Percentiles rank a stretch among this genome's conserved stretches.
Conservation (phyloP, 2,329 filamentous ascomycete species). For the Aspergillus brunneoviolaceus region DNA sequence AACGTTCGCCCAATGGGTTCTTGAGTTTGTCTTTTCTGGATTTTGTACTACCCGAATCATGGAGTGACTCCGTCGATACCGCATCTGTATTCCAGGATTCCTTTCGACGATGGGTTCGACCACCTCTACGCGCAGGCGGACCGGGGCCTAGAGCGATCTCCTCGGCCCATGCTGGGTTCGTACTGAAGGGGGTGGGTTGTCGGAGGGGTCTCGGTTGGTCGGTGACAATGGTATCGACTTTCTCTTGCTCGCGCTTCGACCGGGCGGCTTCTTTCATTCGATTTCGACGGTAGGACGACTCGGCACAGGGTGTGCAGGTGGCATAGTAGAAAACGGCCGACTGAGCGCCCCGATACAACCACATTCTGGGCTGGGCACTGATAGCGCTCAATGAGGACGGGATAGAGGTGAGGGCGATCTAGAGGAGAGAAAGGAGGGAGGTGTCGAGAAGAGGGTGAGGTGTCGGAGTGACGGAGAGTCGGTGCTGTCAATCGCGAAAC, state of each 20-base stretch:
- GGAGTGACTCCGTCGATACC: conserved; percentile 44
- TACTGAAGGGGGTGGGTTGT: conserved; percentile 76
- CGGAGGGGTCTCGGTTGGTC: conserved; percentile 73
- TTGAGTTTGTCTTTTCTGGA: conserved; percentile 49
- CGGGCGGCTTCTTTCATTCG: conserved; percentile 68
- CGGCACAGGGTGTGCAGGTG: conserved; percentile 61
- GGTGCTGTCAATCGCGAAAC: neutral
- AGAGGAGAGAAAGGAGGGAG: conserved; percentile 2
- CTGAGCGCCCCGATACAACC: conserved; percentile 51
- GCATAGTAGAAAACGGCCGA: conserved; percentile 53
- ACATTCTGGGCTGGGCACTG: conserved; percentile 33
- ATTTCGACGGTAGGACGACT: conserved; percentile 67
- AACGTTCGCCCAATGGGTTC: conserved; percentile 54
- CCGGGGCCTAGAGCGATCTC: conserved; percentile 82
- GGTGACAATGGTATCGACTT: conserved; percentile 55
- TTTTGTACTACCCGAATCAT: conserved; percentile 27
- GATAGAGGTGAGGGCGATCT: conserved; percentile 1
- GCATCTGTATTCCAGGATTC: conserved; percentile 58
- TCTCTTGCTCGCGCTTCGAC: conserved; percentile 65
- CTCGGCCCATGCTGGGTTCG: conserved; percentile 84
- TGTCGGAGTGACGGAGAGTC: neutral
- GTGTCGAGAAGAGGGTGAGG: conserved; percentile 1
- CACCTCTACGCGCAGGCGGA: conserved; percentile 61
- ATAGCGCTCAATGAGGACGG: conserved; percentile 11
- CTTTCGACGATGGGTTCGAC: conserved; percentile 51